Evolutionary conservation across 805 yeast species (phyloP), one percentile per base, ranked within the genome.

Genomic region (Candida taoyuanica): DNA sequence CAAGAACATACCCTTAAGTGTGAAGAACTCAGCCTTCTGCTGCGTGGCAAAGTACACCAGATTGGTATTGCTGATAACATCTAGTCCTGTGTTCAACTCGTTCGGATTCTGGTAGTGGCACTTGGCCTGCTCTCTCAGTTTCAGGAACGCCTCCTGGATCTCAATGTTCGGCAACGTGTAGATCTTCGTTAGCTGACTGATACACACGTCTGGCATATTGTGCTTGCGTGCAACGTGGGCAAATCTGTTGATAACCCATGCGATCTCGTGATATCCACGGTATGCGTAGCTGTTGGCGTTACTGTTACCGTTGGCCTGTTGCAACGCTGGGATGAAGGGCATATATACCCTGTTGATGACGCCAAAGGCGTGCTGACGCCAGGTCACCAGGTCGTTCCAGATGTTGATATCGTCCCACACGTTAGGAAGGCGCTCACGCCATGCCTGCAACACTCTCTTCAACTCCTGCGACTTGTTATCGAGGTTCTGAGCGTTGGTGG

Each of bases 151-250:
- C 56, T 93, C 99, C 61, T 91, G 98, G 44, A 93, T 93, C 65
- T 93, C 99, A 58, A 93, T 93, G 55, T 93, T 93, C 15, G 99
- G 99, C 46, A 93, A 67, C 3, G 95, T 91, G 63, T 93, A 93
- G 39, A 93, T 93, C 69, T 89, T 84, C 3, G 96, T 85, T 56
- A 93, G 68, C 58, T 93, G 97, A 46, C 78, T 84, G 47, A 91
- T 79, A 65, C 98, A 93, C 28, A 94, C 98, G 40, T 93, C 97
- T 2, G 96, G 85, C 94, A 93, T 85, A 47, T 85, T 81, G 60
- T 93, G 99, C 60, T 88, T 87, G 47, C 98, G 75, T 0, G 98
- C 98, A 38, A 94, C 98, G 65, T 93, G 98, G 0, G 99, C 98
- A 68, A 93, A 93, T 37, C 98, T 67, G 63, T 93, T 93, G 54